Evolutionary conservation across 2,329 filamentous ascomycete species (phyloP), one percentile per base, ranked within the genome.

Genomic region (Cladophialophora exuberans): DNA sequence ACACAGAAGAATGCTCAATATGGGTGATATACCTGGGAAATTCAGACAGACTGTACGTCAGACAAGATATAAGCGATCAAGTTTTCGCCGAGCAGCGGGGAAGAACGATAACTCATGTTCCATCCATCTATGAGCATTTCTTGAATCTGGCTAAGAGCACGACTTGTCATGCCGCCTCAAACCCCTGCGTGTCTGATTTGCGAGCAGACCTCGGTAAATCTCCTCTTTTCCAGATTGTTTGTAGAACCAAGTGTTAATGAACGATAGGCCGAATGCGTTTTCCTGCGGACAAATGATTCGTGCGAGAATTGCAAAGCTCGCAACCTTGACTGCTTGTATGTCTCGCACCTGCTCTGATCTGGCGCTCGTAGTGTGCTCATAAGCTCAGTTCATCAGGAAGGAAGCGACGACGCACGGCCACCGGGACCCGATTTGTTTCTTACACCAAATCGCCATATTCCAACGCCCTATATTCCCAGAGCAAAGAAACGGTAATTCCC

Each of bases 241-340:
- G 38, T 18, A 23, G 15, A 23, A 23, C 38, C 17, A 23, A 42
- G 18, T 42, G 38, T 22, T 42, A 22, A 42, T 22, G 38, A 42
- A 42, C 38, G 38, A 42, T 42, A 42, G 38, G 38, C 38, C 10
- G 38, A 42, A 23, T 42, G 38, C 38, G 25, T 42, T 23, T 42
- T 42, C 38, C 38, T 42, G 38, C 38, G 18, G 38, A 22, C 38
- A 23, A 42, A 23, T 42, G 38, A 42, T 42, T 42, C 38, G 18
- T 42, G 38, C 38, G 38, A 42, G n/a, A 42, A 42, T 42, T 42
- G 38, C 38, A 42, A 42, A 23, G 38, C 38, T n/a, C 38, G 18
- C 38, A 42, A 25, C n/a, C 38, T 42, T 22, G 38, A 42, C 38
- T 42, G 38, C 38, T 42, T 42, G 38, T 42, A 42, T 42, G 38